A percentile compares a stretch with the other conserved stretches of the same genome.
Conservation (phyloP, 345 rosid species). For the Aegle marmelos region DNA sequence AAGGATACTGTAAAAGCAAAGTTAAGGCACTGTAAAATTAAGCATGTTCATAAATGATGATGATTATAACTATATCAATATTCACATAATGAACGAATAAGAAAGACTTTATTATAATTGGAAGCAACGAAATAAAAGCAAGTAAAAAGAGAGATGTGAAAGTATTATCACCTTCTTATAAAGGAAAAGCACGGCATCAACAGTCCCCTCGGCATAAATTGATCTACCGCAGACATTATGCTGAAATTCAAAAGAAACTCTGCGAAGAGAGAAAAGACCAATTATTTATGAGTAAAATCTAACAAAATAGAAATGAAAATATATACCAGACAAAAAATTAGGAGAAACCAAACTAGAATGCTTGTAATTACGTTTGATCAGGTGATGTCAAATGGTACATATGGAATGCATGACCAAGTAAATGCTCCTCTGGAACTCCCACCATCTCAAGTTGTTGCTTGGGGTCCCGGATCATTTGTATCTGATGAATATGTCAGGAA, state of each 20-base stretch:
- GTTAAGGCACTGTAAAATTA: neutral
- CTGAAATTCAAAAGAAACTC: constrained; percentile 95
- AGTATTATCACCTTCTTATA: constrained; percentile 70
- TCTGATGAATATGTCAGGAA: constrained; percentile 29
- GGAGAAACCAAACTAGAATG: neutral
- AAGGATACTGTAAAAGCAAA: neutral
- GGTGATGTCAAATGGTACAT: constrained; percentile 87
- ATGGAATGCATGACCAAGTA: constrained; percentile 92
- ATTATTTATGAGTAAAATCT: constrained; percentile 7
- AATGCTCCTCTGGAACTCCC: constrained; percentile 84
- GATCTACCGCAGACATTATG: constrained; percentile 97
- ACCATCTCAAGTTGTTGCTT: constrained; percentile 77
- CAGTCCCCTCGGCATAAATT: constrained; percentile 89
- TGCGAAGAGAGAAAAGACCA: constrained; percentile 19
- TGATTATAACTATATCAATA: neutral
- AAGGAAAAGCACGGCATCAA: constrained; percentile 84
- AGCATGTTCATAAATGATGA: neutral
- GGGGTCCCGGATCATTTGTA: constrained; percentile 86
- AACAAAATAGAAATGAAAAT: neutral
- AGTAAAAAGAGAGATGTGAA: neutral
- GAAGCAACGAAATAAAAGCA: neutral
- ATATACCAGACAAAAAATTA: neutral
- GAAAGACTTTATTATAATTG: neutral
- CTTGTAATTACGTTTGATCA: constrained; percentile 63
- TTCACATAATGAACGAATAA: neutral